A percentile compares a stretch with the other conserved stretches of the same genome.
Evolutionary conservation across 2,329 filamentous ascomycete species (phyloP).

Genomic region (Rhinocladiella similis): DNA sequence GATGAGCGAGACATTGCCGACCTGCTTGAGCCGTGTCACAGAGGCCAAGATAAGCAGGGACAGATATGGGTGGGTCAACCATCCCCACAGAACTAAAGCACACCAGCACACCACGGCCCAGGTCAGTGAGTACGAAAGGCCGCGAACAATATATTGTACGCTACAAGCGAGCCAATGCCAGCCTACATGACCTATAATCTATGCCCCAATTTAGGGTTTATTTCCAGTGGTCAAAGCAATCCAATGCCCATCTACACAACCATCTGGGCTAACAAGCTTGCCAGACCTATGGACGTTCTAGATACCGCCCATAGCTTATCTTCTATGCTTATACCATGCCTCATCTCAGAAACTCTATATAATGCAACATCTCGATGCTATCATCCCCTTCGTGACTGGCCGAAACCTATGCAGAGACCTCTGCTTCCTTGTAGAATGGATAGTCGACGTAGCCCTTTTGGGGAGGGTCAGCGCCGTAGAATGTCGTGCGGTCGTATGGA

Average conservation of each 20-base stretch:
- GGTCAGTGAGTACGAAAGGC: not conserved
- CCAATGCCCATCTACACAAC: too few relatives aligned
- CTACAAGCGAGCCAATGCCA: not conserved
- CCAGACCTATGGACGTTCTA: not conserved
- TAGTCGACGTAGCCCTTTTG: constrained; percentile 22
- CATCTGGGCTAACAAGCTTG: not conserved
- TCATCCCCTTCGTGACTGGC: too few relatives aligned
- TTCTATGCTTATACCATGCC: not conserved
- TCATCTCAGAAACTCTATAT: not conserved
- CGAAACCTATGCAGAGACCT: constrained; percentile 1
- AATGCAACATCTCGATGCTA: not conserved
- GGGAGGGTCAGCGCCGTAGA: constrained; percentile 25
- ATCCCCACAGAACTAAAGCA: too few relatives aligned
- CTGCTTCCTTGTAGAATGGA: constrained; percentile 32
- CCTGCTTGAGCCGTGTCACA: not conserved
- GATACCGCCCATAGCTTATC: not conserved
- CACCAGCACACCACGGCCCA: not conserved
- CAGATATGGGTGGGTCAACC: not conserved
- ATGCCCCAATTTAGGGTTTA: not conserved
- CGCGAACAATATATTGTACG: not conserved
- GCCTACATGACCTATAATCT: not conserved
- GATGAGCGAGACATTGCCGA: not conserved
- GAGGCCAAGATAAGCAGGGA: not conserved
- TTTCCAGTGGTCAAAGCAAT: too few relatives aligned
- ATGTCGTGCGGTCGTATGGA: constrained; percentile 10